Percentiles rank a stretch among this genome's conserved stretches.
Conservation (phyloP, 306 rosid genomes). For the Sechiopsis laciniata region DNA sequence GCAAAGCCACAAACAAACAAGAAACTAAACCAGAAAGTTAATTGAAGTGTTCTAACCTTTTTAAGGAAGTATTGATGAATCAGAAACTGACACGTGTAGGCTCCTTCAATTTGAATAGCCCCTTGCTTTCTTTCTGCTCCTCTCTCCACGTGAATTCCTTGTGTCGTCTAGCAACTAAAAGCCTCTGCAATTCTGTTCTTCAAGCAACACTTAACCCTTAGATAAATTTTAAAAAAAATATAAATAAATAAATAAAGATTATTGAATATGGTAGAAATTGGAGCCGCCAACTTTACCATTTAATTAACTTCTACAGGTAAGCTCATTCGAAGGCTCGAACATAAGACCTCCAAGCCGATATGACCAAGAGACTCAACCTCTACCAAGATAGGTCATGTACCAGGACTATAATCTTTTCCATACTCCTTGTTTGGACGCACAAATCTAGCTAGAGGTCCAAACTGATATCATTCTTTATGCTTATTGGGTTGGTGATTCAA, state of each 20-base stretch:
- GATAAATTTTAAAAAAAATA: too few relatives aligned
- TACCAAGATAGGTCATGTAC: background rate
- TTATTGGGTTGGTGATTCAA: background rate
- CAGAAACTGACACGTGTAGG: conserved; percentile 6
- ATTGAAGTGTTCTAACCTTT: background rate
- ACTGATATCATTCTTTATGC: background rate
- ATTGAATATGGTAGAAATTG: too few relatives aligned
- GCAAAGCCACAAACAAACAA: background rate
- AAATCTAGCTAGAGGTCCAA: background rate
- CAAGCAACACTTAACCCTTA: background rate
- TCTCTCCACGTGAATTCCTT: conserved; percentile 20
- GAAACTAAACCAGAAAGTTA: background rate
- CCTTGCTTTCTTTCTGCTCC: background rate
- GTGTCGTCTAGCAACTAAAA: conserved; percentile 22
- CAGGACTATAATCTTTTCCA: conserved; percentile 1
- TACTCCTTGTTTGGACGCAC: background rate
- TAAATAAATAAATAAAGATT: too few relatives aligned
- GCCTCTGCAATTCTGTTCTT: background rate
- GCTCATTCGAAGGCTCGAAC: too few relatives aligned
- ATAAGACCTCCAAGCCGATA: too few relatives aligned
- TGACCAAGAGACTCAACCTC: too few relatives aligned
- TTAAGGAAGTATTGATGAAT: background rate
- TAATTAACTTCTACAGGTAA: too few relatives aligned
- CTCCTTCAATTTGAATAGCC: conserved; percentile 12
- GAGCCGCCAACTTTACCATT: too few relatives aligned